Evolutionary conservation across 306 rosid genomes (phyloP), one percentile per base, ranked within the genome.

Genomic region (Sicyos baderoa): DNA sequence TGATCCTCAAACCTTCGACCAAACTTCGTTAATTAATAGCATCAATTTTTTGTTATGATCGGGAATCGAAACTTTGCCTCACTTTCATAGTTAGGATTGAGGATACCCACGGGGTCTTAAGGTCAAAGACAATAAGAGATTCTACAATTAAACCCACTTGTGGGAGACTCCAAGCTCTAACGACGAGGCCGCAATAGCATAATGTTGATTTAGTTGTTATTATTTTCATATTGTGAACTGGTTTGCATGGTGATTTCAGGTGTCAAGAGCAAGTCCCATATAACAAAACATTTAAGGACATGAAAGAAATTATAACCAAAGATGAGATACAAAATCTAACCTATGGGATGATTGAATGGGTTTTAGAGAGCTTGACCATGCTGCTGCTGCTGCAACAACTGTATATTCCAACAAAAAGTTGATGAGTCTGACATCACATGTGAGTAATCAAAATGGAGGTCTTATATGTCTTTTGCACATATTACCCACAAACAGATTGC

Each of bases 201-300:
- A 2, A 37, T 42, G 5, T 18, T 63, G 0, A n/a, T 42, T 9
- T 35, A 4, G 5, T 61, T 27, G 19, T 60, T 60, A 5, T 60
- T 1, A 16, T 32, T 63, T 17, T 5, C 0, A 40, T 40, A 7
- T 40, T 9, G 11, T 40, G 12, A 40, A 40, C 45, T 7, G 35
- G 45, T 40, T 7, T 40, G 45, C 45, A 40, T 7, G 45, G 45
- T 40, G 45, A 40, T 42, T 79, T 83, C 83, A 85, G 93, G 82
- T 45, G 4, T 77, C 79, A 14, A 72, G 77, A 78, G 78, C 82
- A 73, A 83, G 89, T 54, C 89, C 88, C 48, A 74, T 81, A 64
- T 86, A 81, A 80, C 52, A 23, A 51, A 21, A 19, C 27, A 22
- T 15, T 21, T 6, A 21, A 44, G 53, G 50, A 44, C 4, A 10